These are phyloP conservation scores for Kentomonas sorsogonicus DNA, from an alignment of 208 protist genomes.

Conservation along the genomic window DNA sequence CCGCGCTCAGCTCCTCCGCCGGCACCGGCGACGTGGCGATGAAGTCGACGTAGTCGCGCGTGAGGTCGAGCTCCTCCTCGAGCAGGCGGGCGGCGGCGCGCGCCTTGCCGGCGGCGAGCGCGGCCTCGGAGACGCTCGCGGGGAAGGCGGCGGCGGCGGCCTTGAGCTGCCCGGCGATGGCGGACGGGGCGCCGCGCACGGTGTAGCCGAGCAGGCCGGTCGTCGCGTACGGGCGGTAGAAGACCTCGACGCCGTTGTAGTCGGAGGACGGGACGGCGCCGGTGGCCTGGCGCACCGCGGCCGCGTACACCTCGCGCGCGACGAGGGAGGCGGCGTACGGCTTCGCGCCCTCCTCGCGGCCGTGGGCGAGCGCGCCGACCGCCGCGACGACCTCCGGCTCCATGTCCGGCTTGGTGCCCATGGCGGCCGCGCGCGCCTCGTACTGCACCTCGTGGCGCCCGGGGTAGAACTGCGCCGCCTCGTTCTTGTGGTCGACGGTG, in stretches of 20 bases:
- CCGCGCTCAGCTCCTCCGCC: constrained; percentile 36
- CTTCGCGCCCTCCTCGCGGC: constrained; percentile 43
- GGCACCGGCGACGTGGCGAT: constrained; percentile 48
- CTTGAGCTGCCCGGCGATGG: constrained; percentile 30
- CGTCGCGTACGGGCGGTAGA: constrained; percentile 77
- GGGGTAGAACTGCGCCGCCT: constrained; percentile 73
- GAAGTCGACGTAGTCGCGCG: constrained; percentile 82
- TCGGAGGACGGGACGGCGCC: constrained; percentile 13
- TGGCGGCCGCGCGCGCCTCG: constrained; percentile 61
- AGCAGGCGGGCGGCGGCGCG: constrained; percentile 40
- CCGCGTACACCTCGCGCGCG: constrained; percentile 52
- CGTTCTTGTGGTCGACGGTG: constrained; percentile 39
- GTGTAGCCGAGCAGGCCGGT: constrained; percentile 78
- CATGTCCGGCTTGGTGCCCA: constrained; percentile 85
- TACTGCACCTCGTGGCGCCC: constrained; percentile 48
- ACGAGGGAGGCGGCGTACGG: constrained; percentile 66
- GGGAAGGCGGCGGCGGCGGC: constrained; percentile 36
- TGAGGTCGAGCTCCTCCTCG: constrained; percentile 47
- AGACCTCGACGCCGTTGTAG: constrained; percentile 50
- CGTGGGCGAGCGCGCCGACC: constrained; percentile 54
- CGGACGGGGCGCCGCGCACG: constrained; percentile 41
- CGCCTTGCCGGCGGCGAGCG: constrained; percentile 24
- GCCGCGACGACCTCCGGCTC: constrained; percentile 68
- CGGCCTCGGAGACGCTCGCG: constrained; percentile 21
- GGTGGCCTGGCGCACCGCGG: constrained; percentile 24